Base-by-base conservation (phyloP, 352 stramenopile species). In the Globisporangium mamillatum region DNA sequence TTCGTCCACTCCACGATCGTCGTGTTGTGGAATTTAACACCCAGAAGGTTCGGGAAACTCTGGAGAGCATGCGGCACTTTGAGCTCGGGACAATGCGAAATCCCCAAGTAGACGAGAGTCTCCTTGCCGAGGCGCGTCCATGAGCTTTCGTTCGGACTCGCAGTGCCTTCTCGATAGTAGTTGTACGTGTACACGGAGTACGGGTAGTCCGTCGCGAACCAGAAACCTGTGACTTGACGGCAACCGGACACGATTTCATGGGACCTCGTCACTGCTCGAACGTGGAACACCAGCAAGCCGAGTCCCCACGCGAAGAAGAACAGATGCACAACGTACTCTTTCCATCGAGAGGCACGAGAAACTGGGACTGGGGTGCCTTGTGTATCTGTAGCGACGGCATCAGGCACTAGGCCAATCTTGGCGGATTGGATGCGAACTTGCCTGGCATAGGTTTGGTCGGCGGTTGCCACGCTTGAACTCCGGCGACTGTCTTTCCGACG, bases 21-120 rank as follows among this genome's bases (percentile, higher is more conserved):
- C 12, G 32, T 60, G 41, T 79, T 81, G 73, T 75, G 73, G 24
- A 79, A 61, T 20, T 79, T 58, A 29, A 81, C 32, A n/a, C 72
- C 64, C 0, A 81, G 29, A 0, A 81, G 48, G 34, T 79, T 79
- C 7, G 58, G 38, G 27, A 78, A 79, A 20, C 18, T 41, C 48
- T 64, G 70, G 38, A 79, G 55, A 5, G 50, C 16, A 2, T 46
- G 9, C 4, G 67, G 65, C 25, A 81, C 36, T 20, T 9, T 24
- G 2, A 81, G 65, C 1, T 56, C 59, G 1, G 66, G 48, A 58
- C 70, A 81, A 34, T 79, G 72, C 29, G 63, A 67, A 38, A 79
- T 48, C n/a, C 38, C 61, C 24, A 79, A 55, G 12, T 72, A 44
- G 20, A 65, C 56, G 3, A 76, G 54, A 10, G 29, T 62, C 14